phyloP scores from a whole-genome alignment of 345 rosid species.

The Rhizophora mangle region DNA sequence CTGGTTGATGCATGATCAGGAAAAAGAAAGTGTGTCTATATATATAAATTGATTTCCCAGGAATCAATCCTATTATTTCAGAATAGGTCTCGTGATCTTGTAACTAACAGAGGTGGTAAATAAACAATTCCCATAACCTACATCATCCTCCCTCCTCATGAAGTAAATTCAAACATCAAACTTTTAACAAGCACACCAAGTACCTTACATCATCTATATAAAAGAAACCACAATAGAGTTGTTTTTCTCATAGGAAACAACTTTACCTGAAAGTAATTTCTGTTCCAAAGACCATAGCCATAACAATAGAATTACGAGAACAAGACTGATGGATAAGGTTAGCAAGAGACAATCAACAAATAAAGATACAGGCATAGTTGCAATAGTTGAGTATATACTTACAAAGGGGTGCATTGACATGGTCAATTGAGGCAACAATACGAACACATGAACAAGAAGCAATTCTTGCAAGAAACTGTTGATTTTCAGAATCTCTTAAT shows the following conservation, averaged over 20 bases:
- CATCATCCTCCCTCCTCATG: not conserved
- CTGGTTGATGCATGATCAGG: too few species aligned
- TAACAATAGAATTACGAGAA: not conserved
- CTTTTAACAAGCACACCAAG: not conserved
- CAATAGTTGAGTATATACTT: conserved; percentile 29
- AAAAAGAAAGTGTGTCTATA: too few species aligned
- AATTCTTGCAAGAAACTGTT: conserved; percentile 67
- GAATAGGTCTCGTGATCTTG: not conserved
- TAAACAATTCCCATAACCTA: not conserved
- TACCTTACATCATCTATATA: too few species aligned
- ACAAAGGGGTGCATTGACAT: conserved; percentile 81
- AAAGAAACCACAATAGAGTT: too few species aligned
- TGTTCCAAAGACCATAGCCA: not conserved
- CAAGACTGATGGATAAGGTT: not conserved
- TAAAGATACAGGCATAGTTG: not conserved
- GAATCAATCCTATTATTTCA: too few species aligned
- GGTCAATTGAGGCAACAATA: conserved; percentile 81
- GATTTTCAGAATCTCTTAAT: conserved; percentile 73
- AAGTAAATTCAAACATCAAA: not conserved
- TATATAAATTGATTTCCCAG: too few species aligned
- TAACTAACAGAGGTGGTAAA: not conserved
- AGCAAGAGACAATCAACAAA: not conserved
- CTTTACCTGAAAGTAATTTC: not conserved
- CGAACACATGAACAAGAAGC: conserved; percentile 78
- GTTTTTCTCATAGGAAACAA: too few species aligned